Evolutionary conservation across 1,284 basidiomycete genomes (phyloP), one percentile per base, ranked within the genome.

Genomic region (Boletus holoroseus): DNA sequence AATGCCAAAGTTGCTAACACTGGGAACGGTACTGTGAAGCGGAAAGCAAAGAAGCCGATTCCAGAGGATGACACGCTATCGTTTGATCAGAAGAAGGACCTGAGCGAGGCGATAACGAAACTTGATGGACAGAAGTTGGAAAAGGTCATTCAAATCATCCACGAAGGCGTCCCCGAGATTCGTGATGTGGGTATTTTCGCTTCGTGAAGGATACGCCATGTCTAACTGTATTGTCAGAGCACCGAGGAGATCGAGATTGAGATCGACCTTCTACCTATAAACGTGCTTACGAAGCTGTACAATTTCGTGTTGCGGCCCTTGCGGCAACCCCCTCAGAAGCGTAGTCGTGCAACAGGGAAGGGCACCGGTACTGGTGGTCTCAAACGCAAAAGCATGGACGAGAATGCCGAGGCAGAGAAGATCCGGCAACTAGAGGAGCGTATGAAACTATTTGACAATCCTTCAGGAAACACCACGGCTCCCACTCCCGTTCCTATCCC

Each of bases 221-320:
- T 47, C 45, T 58, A 56, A 55, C 51, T 34, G 12, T 36, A 16
- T 44, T 51, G 42, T 41, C 73, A 93, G 88, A 91, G 89, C 68
- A 90, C 87, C 47, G 91, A 96, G 68, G 94, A 97, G 74, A 96
- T 97, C 62, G 94, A 97, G 71, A 81, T 97, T 40, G 94, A 97
- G 71, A 96, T 97, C 60, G 94, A 97, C 65, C 76, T 83, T 41
- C 76, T 97, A 32, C 92, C 94, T 45, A 75, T 87, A 5, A 71
- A 79, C 18, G 93, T 94, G 28, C 79, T 96, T 43, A 85, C 86
- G 50, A 91, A 91, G 71, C 78, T 97, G 26, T 97, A 96, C 76
- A 94, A 94, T 71, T 92, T 91, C 62, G 94, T 96, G 55, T 79
- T 94, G 55, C 81, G 88, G 16, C 88, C 86, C 1, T 68, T 84